Base-by-base conservation (phyloP, 2,329 filamentous ascomycete genomes). In the Didymellaceae sp. region DNA sequence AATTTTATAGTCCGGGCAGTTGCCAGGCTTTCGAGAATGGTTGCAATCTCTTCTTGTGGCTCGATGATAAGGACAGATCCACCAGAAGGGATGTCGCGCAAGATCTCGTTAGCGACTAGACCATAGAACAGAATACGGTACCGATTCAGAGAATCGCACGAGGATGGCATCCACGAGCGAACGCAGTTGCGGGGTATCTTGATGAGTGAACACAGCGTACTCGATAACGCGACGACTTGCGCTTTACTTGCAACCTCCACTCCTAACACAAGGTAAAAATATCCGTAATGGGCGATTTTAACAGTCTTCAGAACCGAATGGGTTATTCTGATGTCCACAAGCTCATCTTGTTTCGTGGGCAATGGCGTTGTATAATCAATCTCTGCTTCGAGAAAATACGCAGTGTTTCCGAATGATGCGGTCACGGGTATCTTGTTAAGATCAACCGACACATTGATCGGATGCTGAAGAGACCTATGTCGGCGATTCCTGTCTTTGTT, bases 391-490 rank as follows among this genome's bases (percentile, higher is more conserved):
- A 34, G 13, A 8, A 14, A 13, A n/a, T 41, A 35, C 9, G 4
- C 14, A 5, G 22, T 9, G 13, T 16, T n/a, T 3, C n/a, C 21
- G 3, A 14, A 3, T 5, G 22, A 10, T 6, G 41, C 2, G 4
- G 37, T 13, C 1, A 47, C 37, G 2, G 37, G 26, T 7, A 10
- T 16, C 5, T n/a, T 10, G 13, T 4, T 1, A 6, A 9, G 13
- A 13, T 40, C 30, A 6, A 35, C 35, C 2, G 25, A 2, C 1
- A 9, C 7, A 6, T 5, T 16, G 5, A 51, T 41, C 1, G 8
- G 8, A 18, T 41, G 62, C 16, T 37, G 37, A 18, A 50, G 39
- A 5, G 63, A 64, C 41, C 66, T 67, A 17, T 61, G 57, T 4
- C 63, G 59, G 26, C 57, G 38, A 34, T 67, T 66, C 16, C 20